Percentiles rank a stretch among this genome's conserved stretches.
These are phyloP conservation scores for Bryum argenteum DNA, from an alignment of 225 moss, liverwort and hornwort species.

Conservation along the genomic window DNA sequence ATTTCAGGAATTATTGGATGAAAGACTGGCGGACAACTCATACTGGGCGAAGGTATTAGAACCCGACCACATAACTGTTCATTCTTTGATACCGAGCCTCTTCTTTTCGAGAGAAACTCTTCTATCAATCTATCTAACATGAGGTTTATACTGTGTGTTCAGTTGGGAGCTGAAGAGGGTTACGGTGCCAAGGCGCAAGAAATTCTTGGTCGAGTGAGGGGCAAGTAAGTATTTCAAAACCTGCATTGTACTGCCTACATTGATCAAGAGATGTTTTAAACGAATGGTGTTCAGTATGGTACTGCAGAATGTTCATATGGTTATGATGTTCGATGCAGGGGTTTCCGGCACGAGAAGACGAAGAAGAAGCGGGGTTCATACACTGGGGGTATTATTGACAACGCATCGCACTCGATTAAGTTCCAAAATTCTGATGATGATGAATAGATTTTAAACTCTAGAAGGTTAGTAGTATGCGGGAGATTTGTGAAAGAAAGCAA, in stretches of 20 bases:
- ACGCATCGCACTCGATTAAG: slow-evolving; percentile 87
- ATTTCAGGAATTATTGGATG: slow-evolving; percentile 77
- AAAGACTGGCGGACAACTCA: slow-evolving; percentile 86
- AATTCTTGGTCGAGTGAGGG: slow-evolving; percentile 76
- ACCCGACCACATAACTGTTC: not conserved
- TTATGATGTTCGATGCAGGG: slow-evolving; percentile 47
- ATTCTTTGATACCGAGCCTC: not conserved
- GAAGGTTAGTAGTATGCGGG: slow-evolving; percentile 17
- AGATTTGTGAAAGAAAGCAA: slow-evolving; percentile 30
- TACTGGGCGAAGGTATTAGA: slow-evolving; percentile 90
- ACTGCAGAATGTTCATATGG: not conserved
- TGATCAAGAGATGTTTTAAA: no score
- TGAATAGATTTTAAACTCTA: slow-evolving; percentile 24
- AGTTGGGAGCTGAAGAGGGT: slow-evolving; percentile 90
- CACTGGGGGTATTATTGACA: slow-evolving; percentile 85
- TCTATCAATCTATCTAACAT: not conserved
- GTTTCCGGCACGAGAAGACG: slow-evolving; percentile 92
- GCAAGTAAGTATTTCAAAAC: slow-evolving; percentile 72
- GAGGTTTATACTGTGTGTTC: slow-evolving; percentile 8
- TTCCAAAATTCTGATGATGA: slow-evolving; percentile 84
- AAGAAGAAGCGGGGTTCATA: slow-evolving; percentile 96
- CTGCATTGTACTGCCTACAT: slow-evolving; percentile 7
- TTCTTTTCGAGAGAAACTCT: not conserved
- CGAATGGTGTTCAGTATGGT: not conserved
- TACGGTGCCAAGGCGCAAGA: slow-evolving; percentile 94